These are phyloP conservation scores for Exophiala sp. DNA, from an alignment of 2,329 filamentous ascomycete genomes.

Conservation along the genomic window DNA sequence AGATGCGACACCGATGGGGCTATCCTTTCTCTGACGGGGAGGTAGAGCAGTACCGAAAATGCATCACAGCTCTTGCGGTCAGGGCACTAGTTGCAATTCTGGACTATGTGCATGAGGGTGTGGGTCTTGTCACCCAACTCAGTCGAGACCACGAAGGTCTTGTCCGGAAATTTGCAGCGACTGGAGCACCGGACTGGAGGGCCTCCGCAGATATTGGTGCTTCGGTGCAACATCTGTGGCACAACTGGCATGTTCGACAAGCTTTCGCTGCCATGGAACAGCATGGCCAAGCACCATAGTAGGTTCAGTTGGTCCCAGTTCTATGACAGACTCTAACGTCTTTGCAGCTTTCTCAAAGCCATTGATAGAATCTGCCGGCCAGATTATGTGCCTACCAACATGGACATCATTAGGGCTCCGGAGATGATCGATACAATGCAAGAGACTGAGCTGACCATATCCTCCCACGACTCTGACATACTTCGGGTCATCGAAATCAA, in stretches of 20 bases:
- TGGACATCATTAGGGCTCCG: slow-evolving; percentile 18
- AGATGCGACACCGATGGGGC: slow-evolving; percentile 13
- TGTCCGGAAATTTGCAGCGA: slow-evolving; percentile 9
- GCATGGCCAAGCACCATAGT: slow-evolving; percentile 17
- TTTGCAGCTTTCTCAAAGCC: slow-evolving; percentile 14
- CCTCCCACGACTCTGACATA: neutral
- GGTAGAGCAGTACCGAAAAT: slow-evolving; percentile 15
- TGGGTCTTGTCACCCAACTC: slow-evolving; percentile 11
- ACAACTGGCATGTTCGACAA: slow-evolving; percentile 18
- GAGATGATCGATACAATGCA: slow-evolving; percentile 17
- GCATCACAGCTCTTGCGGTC: slow-evolving; percentile 12
- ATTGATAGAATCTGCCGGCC: slow-evolving; percentile 17
- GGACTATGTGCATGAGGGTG: slow-evolving; percentile 15
- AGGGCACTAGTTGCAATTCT: slow-evolving; percentile 16
- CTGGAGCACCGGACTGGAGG: slow-evolving; percentile 12
- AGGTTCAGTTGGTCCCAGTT: neutral
- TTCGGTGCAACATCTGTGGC: slow-evolving; percentile 13
- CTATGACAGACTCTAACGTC: neutral
- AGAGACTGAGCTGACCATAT: slow-evolving; percentile 18
- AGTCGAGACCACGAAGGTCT: slow-evolving; percentile 13
- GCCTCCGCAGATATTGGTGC: slow-evolving; percentile 1
- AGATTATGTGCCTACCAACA: slow-evolving; percentile 15
- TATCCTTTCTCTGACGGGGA: slow-evolving; percentile 13
- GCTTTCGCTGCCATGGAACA: slow-evolving; percentile 16
- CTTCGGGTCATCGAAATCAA: slow-evolving; percentile 15